Base-by-base conservation (phyloP, 1,284 basidiomycete species). In the Trichosporon sp. region DNA sequence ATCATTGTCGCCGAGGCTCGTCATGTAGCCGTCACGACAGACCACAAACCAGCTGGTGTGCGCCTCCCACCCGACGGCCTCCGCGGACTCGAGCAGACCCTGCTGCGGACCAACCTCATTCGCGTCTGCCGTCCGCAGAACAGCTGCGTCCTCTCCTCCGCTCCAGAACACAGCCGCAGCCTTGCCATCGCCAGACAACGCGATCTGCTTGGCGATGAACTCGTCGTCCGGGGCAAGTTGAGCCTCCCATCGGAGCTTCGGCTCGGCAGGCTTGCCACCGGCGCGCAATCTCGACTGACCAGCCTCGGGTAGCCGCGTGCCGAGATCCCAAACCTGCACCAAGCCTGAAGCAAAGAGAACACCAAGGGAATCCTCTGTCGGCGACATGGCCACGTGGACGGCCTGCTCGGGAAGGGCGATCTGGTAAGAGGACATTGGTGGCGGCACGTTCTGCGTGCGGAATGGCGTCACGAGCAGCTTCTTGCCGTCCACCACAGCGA, bases 401-500 rank as follows among this genome's bases (percentile, higher is more conserved):
- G 93, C 92, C 0, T 88, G 80, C 77, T 73, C 82, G 77, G 85
- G 81, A 12, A 89, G 79, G 21, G 84, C 51, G 67, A 97, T 87
- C 69, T 88, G 87, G 78, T 88, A 87, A 0, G 94, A 91, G 0
- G 91, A 91, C 95, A 98, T 97, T 0, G 96, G 97, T 19, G 96
- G 96, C 3, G 96, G 96, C 1, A 96, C 89, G 79, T 96, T 98
- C 84, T 97, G 93, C 2, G 90, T 89, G 43, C 95, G 88, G 87
- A 99, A 98, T 3, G 96, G 92, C 0, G 96, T 99, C 59, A 98
- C 85, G 2, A 96, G 88, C 65, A 94, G 85, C 90, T 75, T 80
- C 95, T 92, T 84, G 74, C 96, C 96, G 80, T 99, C 96, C n/a
- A 94, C 84, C 5, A 98, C 95, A 1, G 90, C 93, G 12, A 97